Evolutionary conservation across 495 filamentous ascomycete genomes (phyloP).

Genomic region (Penicillium ochrochloron): DNA sequence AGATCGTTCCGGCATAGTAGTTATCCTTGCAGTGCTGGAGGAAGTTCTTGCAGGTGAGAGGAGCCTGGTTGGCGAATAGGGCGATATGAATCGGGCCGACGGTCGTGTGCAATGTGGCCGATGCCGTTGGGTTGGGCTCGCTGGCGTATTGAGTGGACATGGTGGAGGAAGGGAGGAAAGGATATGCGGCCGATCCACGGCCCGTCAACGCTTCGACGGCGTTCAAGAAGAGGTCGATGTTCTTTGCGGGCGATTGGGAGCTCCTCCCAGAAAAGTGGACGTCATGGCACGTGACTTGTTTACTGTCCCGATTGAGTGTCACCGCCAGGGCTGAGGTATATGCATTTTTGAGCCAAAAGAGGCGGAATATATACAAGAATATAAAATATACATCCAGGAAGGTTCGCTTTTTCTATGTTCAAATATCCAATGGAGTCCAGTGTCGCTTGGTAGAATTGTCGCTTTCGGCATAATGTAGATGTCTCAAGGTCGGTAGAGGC

Average conservation of each 20-base stretch:
- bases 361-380: conserved; percentile 11
- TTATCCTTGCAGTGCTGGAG: conserved; percentile 92
- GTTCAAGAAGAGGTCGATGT: conserved; percentile 11
- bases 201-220: conserved; percentile 11
- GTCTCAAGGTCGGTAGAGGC: neutral
- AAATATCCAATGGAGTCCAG: conserved; percentile 2
- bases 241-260: neutral
- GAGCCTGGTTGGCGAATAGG: conserved; percentile 91
- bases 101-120: conserved; percentile 86
- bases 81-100: conserved; percentile 86
- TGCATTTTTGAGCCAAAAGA: neutral
- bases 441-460: conserved; percentile 6
- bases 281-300: conserved; percentile 33
- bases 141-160: conserved; percentile 94
- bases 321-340: neutral
- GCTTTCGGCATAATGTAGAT: conserved; percentile 11
- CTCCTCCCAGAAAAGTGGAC: conserved; percentile 21
- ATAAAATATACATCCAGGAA: conserved; percentile 9
- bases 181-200: conserved; percentile 9
- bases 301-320: neutral
- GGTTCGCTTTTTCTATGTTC: neutral
- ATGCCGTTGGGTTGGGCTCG: conserved; percentile 90
- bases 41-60: conserved; percentile 91
- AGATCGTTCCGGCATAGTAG: conserved; percentile 90
- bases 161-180: conserved; percentile 12